Percentiles rank a stretch among this genome's conserved stretches.
These are phyloP conservation scores for Meripilus lineatus DNA, from an alignment of 1,284 basidiomycete genomes.

Conservation along the genomic window DNA sequence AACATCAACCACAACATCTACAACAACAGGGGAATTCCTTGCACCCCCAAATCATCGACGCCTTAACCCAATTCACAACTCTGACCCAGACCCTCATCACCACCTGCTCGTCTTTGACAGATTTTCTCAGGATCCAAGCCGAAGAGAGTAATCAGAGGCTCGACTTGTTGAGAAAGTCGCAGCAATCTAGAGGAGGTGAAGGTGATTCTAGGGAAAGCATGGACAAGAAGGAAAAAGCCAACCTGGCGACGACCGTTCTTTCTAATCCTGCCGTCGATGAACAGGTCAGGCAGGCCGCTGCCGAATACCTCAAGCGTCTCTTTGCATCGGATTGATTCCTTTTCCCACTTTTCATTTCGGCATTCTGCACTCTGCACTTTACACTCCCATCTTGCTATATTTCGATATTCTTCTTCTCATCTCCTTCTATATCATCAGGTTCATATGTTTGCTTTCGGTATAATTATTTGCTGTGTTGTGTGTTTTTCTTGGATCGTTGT, in stretches of 20 bases:
- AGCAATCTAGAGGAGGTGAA: constrained; percentile 50
- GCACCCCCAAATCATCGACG: too few relatives aligned
- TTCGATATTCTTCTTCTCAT: too few relatives aligned
- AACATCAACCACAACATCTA: background rate
- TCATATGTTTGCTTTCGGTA: too few relatives aligned
- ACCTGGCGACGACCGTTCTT: constrained; percentile 58
- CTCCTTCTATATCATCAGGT: too few relatives aligned
- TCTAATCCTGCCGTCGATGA: constrained; percentile 49
- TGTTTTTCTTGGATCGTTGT: too few relatives aligned
- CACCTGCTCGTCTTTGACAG: constrained; percentile 44
- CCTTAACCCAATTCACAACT: constrained; percentile 39
- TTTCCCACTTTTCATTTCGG: too few relatives aligned
- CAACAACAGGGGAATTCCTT: background rate
- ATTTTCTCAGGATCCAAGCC: constrained; percentile 30
- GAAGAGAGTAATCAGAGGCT: constrained; percentile 33
- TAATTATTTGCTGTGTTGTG: too few relatives aligned
- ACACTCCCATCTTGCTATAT: too few relatives aligned
- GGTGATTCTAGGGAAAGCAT: constrained; percentile 42
- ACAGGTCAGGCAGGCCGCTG: constrained; percentile 56
- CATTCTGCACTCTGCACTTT: too few relatives aligned
- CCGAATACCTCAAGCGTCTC: constrained; percentile 65
- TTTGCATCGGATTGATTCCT: too few relatives aligned
- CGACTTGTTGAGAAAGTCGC: constrained; percentile 57
- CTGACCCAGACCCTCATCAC: constrained; percentile 54
- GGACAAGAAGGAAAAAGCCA: constrained; percentile 48